Evolutionary conservation across 192 early-diverging fungal species (phyloP), one percentile per base, ranked within the genome.

Genomic region (Backusella circina): DNA sequence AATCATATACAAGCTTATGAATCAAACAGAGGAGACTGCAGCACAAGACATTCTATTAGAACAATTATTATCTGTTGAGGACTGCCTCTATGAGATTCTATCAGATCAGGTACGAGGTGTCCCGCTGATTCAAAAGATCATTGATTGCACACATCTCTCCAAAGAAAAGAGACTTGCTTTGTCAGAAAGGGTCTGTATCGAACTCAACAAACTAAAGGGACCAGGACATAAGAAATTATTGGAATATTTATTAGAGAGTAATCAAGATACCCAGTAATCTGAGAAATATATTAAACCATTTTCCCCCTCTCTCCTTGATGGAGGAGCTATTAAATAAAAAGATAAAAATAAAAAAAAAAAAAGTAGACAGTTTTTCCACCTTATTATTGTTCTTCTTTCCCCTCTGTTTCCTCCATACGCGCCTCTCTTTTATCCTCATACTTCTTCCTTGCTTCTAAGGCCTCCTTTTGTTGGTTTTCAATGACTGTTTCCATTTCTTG

Each of bases 41-140:
- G 97, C 96, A 28, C 93, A 95, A 67, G 93, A 96, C 4, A 76
- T 91, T 23, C 79, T 98, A 23, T 82, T 97, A 21, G 88, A 92
- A 64, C 89, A 89, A 47, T 93, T 99, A 47, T 93, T 99, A 80
- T 81, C 83, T 1, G 83, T 88, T 44, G 83, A 91, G 5, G 78
- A 88, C n/a, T 86, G 91, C 0, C 81, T 94, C 15, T 84, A 84
- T n/a, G 91, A 93, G 54, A 86, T 94, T n/a, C 70, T 91, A 21
- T 80, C 83, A 0, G 96, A 98, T 77, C 94, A 93, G 74, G 86
- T 89, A 10, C 90, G 93, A 73, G 97, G 97, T 32, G 88, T 97
- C 0, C 84, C 91, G 32, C 77, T 97, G 8, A 83, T 97, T 6
- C 93, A 97, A 82, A 95, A 95, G 81, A 90, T 97, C 31, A 85